phyloP scores from a whole-genome alignment of 768 basidiomycete genomes.

The Panellus pusillus region DNA sequence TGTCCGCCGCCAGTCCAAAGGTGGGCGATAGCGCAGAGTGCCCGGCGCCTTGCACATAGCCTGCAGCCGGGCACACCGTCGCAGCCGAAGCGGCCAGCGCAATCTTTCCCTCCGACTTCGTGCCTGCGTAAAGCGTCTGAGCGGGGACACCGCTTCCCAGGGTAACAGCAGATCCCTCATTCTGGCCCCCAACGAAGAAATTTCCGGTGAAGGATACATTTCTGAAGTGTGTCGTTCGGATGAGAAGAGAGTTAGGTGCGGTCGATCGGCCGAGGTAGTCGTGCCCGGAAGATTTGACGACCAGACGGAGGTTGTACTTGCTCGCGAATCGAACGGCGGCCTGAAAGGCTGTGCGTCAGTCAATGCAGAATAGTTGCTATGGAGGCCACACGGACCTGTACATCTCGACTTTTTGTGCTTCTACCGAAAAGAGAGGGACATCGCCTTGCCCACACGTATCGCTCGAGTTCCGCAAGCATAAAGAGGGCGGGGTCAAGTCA shows the following conservation, averaged over 20 bases:
- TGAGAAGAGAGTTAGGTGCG: slow-evolving; percentile 37
- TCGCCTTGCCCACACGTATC: slow-evolving; percentile 43
- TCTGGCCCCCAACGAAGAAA: slow-evolving; percentile 21
- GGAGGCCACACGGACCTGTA: slow-evolving; percentile 23
- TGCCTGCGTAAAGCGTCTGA: slow-evolving; percentile 21
- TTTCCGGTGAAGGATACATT: slow-evolving; percentile 30
- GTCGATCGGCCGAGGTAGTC: slow-evolving; percentile 47
- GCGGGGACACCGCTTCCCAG: slow-evolving; percentile 27
- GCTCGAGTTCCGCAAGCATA: slow-evolving; percentile 11
- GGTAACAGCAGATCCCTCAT: slow-evolving; percentile 26
- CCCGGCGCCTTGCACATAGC: slow-evolving; percentile 32
- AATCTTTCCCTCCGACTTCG: slow-evolving; percentile 26
- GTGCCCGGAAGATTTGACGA: slow-evolving; percentile 33
- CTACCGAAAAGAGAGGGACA: slow-evolving; percentile 41
- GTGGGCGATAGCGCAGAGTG: slow-evolving; percentile 29
- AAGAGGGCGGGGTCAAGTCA: slow-evolving; percentile 8
- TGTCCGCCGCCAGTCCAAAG: slow-evolving; percentile 29
- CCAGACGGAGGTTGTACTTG: slow-evolving; percentile 29
- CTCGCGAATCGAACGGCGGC: slow-evolving; percentile 33
- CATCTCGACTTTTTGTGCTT: slow-evolving; percentile 38
- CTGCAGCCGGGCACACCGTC: slow-evolving; percentile 27
- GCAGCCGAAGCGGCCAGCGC: slow-evolving; percentile 26
- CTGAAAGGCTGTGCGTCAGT: slow-evolving; percentile 11
- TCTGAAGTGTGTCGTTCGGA: slow-evolving; percentile 42
- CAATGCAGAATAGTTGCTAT: no score